phyloP scores from a whole-genome alignment of 2,329 filamentous ascomycete species.

The Claviceps sp. region DNA sequence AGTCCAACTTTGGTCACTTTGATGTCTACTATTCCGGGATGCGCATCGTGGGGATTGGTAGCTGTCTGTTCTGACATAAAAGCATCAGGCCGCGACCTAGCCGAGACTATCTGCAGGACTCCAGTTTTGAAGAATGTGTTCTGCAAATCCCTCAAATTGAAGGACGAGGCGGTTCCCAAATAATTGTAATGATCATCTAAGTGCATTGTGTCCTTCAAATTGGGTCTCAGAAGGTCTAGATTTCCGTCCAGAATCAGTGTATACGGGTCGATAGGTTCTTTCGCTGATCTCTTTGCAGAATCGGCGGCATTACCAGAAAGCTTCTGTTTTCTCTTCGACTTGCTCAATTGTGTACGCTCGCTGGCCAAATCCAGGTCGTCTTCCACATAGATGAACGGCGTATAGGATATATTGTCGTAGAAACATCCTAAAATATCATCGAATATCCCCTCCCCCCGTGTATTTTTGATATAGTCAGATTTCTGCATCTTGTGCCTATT shows the following conservation, averaged over 20 bases:
- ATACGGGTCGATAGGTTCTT: conserved; percentile 90
- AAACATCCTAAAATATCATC: conserved; percentile 91
- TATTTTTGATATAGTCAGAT: conserved; percentile 88
- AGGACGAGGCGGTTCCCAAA: conserved; percentile 57
- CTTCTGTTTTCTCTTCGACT: conserved; percentile 55
- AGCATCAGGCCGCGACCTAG: conserved; percentile 82
- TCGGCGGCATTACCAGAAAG: conserved; percentile 47
- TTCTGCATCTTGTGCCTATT: conserved; percentile 99
- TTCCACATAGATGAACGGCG: conserved; percentile 94
- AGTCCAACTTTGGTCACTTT: conserved; percentile 94
- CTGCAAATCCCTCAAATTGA: conserved; percentile 73
- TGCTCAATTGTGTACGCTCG: conserved; percentile 58
- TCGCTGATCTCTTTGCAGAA: conserved; percentile 46
- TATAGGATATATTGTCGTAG: conserved; percentile 97
- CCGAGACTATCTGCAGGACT: conserved; percentile 87
- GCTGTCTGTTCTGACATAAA: conserved; percentile 84
- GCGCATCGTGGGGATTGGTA: conserved; percentile 72
- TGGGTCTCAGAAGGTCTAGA: conserved; percentile 69
- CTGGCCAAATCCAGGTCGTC: conserved; percentile 74
- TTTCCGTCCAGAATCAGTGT: conserved; percentile 85
- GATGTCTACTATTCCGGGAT: conserved; percentile 90
- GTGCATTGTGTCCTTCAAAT: conserved; percentile 81
- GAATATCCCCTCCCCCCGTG: conserved; percentile 78
- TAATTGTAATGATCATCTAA: conserved; percentile 89
- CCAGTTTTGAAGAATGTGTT: conserved; percentile 85